A percentile compares a stretch with the other conserved stretches of the same genome.
Conservation (phyloP, 164 flowering plant species). For the Kalanchoe fedtschenkoi region DNA sequence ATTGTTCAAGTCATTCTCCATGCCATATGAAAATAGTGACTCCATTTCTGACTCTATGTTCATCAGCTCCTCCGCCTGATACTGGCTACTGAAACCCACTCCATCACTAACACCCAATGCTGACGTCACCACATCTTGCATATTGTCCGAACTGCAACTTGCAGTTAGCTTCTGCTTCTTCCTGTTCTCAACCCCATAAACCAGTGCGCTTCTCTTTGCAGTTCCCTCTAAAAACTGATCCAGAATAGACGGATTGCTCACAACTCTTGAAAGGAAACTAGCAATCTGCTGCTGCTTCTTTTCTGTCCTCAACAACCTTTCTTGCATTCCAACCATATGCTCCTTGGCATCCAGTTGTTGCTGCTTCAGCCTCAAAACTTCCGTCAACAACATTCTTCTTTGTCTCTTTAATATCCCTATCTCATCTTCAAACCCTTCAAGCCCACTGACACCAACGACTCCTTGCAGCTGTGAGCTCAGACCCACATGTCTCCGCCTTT, state of each 20-base stretch:
- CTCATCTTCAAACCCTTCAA: slow-evolving; percentile 45
- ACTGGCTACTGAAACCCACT: slow-evolving; percentile 6
- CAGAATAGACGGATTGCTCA: slow-evolving; percentile 39
- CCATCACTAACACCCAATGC: background rate
- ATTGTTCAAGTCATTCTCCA: slow-evolving; percentile 22
- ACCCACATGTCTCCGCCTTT: slow-evolving; percentile 39
- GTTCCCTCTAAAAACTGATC: slow-evolving; percentile 30
- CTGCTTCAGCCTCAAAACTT: slow-evolving; percentile 47
- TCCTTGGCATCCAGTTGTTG: slow-evolving; percentile 43
- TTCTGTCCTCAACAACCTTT: slow-evolving; percentile 37
- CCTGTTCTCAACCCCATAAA: slow-evolving; percentile 20
- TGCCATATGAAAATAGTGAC: slow-evolving; percentile 20
- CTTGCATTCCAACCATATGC: slow-evolving; percentile 31
- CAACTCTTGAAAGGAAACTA: slow-evolving; percentile 55
- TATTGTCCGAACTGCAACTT: slow-evolving; percentile 23
- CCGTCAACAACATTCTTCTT: slow-evolving; percentile 32
- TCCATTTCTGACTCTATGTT: slow-evolving; percentile 25
- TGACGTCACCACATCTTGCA: slow-evolving; percentile 12
- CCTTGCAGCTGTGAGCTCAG: slow-evolving; percentile 25
- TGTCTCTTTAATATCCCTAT: slow-evolving; percentile 52
- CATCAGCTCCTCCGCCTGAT: slow-evolving; percentile 13
- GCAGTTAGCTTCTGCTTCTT: slow-evolving; percentile 42
- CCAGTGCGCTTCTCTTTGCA: slow-evolving; percentile 11
- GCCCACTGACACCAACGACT: slow-evolving; percentile 29
- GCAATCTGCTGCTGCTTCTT: slow-evolving; percentile 53